Base-by-base conservation (phyloP, 2,329 filamentous ascomycete species). In the Lasiodiplodia sp. region DNA sequence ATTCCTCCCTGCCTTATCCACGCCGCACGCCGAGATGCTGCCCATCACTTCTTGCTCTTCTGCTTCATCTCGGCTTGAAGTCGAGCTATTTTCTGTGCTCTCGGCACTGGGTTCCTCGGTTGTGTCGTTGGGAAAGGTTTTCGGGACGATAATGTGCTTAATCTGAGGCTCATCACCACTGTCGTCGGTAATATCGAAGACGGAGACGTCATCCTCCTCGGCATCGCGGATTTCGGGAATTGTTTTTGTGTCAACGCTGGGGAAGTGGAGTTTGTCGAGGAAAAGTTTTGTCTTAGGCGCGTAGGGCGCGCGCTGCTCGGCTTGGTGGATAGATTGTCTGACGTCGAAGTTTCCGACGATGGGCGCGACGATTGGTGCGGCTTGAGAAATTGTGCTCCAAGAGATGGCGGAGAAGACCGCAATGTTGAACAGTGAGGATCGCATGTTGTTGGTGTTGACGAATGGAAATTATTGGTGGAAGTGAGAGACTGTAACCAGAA, bases 1-100 rank as follows among this genome's bases (percentile, higher is more conserved):
- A 49, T 62, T 62, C 40, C 58, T 49, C 40, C 58, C 58, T 16
- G 23, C 40, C 58, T 49, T 62, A 18, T 62, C 58, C 14, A 62
- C 23, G 12, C 58, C 40, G n/a, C 58, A 62, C 38, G 47, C 58
- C 6, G 28, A 40, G 23, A 62, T 25, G 14, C 58, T 21, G 23
- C 58, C 58, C 18, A 40, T 38, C 21, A 23, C 37, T 14, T 25
- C 21, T n/a, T 44, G 34, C 12, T 47, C 18, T 51, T 18, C 40
- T 18, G 23, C 23, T 25, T 25, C 16, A 2, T 18, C 18, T 11
- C 16, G 28, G 25, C 52, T 14, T n/a, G 55, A 57, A 28, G 4
- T 37, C 4, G 2, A 16, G 25, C 3, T n/a, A 28, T 18, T 56
- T 1, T 31, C 16, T 3, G 53, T 11, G 31, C 25, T 16, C 53